phyloP scores from a whole-genome alignment of 371 early-diverging fungal genomes.

The Mucor piriformis region DNA sequence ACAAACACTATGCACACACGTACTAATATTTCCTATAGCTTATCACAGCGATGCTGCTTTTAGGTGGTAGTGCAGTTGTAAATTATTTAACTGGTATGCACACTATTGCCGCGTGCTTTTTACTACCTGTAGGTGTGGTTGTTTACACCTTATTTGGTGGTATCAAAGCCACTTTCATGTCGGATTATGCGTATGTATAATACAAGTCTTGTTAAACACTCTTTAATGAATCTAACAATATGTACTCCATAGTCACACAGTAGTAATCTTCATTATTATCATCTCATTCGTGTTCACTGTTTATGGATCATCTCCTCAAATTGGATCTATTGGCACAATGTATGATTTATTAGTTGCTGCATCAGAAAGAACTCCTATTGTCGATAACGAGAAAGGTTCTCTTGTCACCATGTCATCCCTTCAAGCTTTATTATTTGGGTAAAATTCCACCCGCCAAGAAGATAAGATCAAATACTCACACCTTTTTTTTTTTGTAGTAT shows the following conservation, averaged over 20 bases:
- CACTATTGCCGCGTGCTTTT: constrained; percentile 65
- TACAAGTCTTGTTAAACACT: too few species aligned
- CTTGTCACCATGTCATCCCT: constrained; percentile 70
- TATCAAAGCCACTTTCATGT: constrained; percentile 73
- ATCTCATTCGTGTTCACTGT: constrained; percentile 68
- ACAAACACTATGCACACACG: not conserved
- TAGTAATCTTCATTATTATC: constrained; percentile 68
- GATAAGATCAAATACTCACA: not conserved
- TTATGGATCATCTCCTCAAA: constrained; percentile 58
- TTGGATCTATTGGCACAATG: constrained; percentile 69
- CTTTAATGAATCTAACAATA: too few species aligned
- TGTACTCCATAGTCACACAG: constrained; percentile 59
- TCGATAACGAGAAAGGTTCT: constrained; percentile 62
- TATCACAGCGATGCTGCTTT: constrained; percentile 71
- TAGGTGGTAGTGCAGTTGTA: constrained; percentile 73
- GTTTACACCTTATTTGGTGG: constrained; percentile 71
- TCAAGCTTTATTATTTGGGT: constrained; percentile 67
- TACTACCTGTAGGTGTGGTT: constrained; percentile 71
- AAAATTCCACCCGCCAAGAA: not conserved
- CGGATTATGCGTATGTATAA: constrained; percentile 58
- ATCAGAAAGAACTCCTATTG: constrained; percentile 51
- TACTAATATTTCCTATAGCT: constrained; percentile 31
- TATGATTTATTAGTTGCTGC: constrained; percentile 62
- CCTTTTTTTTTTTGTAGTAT: constrained; percentile 26
- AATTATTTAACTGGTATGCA: constrained; percentile 70